These are phyloP conservation scores for Plasmodium gonderi DNA, from an alignment of 169 alveolate species.

Conservation along the genomic window DNA sequence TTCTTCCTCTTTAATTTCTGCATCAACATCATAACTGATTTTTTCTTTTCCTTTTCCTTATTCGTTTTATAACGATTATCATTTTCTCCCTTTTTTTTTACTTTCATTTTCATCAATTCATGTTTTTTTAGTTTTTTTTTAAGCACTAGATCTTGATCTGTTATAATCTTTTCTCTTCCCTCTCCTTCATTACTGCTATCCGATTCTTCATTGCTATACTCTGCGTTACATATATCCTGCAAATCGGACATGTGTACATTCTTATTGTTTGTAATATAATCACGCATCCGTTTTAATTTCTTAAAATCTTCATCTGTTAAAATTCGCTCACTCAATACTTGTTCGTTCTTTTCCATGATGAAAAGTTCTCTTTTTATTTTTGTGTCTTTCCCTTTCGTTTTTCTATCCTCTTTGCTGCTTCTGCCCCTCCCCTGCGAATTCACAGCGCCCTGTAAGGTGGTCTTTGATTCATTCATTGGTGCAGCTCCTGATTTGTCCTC, in stretches of 20 bases:
- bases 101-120: conserved; percentile 26
- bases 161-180: conserved; percentile 29
- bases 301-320: conserved; percentile 56
- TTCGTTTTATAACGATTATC: conserved; percentile 41
- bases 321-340: conserved; percentile 29
- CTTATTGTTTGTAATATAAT: conserved; percentile 27
- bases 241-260: conserved; percentile 22
- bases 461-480: not conserved
- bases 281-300: conserved; percentile 36
- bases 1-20: conserved; percentile 39
- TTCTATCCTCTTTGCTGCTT: not conserved
- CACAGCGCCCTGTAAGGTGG: not conserved
- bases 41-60: conserved; percentile 49
- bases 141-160: conserved; percentile 30
- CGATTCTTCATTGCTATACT: conserved; percentile 16
- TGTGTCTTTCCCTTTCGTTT: conserved; percentile 11
- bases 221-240: conserved; percentile 22
- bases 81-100: not conserved
- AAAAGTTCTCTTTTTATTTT: conserved; percentile 2
- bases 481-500: not conserved
- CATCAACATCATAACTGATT: conserved; percentile 51
- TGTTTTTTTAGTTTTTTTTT: conserved; percentile 39
- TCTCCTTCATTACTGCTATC: not conserved
- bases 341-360: not conserved
- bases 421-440: not conserved